phyloP scores from a whole-genome alignment of 2,329 filamentous ascomycete genomes.

The Botrytis hyacinthi region DNA sequence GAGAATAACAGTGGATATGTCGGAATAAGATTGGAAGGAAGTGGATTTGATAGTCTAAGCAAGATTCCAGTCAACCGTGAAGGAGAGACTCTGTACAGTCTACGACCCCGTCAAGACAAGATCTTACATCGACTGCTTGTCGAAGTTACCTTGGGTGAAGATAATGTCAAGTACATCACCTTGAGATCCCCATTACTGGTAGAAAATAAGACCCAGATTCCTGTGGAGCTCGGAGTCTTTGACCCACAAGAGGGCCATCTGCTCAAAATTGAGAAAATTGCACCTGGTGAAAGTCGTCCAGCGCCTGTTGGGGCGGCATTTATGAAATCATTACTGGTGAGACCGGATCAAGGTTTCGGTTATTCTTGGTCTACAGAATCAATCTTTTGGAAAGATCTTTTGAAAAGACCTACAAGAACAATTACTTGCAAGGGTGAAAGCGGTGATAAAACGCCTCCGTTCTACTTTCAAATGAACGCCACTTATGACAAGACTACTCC shows the following conservation, averaged over 20 bases:
- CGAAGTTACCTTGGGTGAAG: conserved; percentile 83
- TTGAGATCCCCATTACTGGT: conserved; percentile 87
- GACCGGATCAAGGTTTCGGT: conserved; percentile 93
- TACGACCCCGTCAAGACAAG: conserved; percentile 82
- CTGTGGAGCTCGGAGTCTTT: conserved; percentile 88
- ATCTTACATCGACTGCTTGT: conserved; percentile 87
- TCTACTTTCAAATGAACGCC: conserved; percentile 95
- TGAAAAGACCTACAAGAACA: conserved; percentile 80
- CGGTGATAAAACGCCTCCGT: conserved; percentile 72
- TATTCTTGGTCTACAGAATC: conserved; percentile 92
- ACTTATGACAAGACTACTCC: conserved; percentile 82
- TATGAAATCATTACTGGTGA: conserved; percentile 81
- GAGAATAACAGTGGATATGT: conserved; percentile 80
- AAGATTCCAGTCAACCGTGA: conserved; percentile 91
- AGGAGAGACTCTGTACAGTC: conserved; percentile 84
- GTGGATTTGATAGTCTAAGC: conserved; percentile 86
- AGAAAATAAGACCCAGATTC: conserved; percentile 96
- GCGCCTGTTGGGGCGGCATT: conserved; percentile 90
- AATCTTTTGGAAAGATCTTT: conserved; percentile 87
- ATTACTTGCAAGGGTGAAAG: conserved; percentile 85
- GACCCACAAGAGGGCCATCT: conserved; percentile 84
- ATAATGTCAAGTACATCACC: conserved; percentile 98
- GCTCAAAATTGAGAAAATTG: conserved; percentile 96
- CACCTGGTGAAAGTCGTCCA: conserved; percentile 84
- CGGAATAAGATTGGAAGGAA: conserved; percentile 81